These are phyloP conservation scores for Phytophthora idaei DNA, from an alignment of 352 stramenopile genomes.

Conservation along the genomic window DNA sequence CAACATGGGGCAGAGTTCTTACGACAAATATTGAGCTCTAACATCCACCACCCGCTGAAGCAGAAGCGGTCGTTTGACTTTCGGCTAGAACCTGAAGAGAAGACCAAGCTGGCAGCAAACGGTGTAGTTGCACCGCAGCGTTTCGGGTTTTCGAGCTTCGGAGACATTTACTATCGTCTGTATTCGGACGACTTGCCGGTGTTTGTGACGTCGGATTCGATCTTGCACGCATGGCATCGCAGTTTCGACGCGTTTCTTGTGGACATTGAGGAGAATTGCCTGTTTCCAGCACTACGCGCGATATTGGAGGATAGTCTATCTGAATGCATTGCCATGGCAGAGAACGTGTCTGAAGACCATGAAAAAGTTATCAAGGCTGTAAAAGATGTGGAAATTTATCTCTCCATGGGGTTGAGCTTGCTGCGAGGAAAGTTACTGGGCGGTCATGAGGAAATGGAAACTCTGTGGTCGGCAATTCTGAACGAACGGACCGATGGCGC, in stretches of 20 bases:
- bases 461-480: too few species aligned
- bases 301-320: too few species aligned
- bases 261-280: background rate
- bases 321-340: too few species aligned
- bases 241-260: slow-evolving; percentile 44
- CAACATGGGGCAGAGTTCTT: background rate
- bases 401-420: background rate
- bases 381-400: background rate
- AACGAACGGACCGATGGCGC: too few species aligned
- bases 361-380: background rate
- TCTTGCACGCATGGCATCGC: slow-evolving; percentile 46
- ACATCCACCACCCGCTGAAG: background rate
- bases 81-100: slow-evolving; percentile 6
- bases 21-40: too few species aligned
- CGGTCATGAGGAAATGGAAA: too few species aligned
- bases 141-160: slow-evolving; percentile 35
- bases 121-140: slow-evolving; percentile 26
- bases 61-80: background rate
- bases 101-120: slow-evolving; percentile 15
- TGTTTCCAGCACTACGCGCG: too few species aligned
- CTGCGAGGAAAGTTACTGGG: background rate
- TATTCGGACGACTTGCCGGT: slow-evolving; percentile 41
- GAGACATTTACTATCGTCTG: slow-evolving; percentile 34
- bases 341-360: background rate
- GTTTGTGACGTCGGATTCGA: slow-evolving; percentile 39